Percentiles rank a stretch among this genome's conserved stretches.
Conservation (phyloP, 805 yeast species). For the Starmera caribaea region DNA sequence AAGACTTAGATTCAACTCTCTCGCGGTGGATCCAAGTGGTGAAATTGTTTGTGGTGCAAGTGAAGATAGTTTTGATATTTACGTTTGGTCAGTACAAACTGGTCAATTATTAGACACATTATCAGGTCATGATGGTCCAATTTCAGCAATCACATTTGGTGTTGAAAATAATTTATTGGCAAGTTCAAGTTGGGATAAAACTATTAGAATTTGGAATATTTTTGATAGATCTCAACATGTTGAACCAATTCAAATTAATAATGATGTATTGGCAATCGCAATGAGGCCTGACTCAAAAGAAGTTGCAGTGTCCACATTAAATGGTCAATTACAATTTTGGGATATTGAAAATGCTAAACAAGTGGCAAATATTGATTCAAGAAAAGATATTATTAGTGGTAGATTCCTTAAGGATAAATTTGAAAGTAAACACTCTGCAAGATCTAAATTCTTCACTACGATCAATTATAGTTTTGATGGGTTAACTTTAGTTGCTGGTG, state of each 20-base stretch:
- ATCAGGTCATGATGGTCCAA: slow-evolving; percentile 94
- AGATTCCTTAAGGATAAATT: slow-evolving; percentile 78
- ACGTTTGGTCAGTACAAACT: slow-evolving; percentile 96
- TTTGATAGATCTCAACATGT: slow-evolving; percentile 80
- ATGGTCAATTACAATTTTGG: slow-evolving; percentile 80
- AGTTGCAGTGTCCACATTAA: slow-evolving; percentile 79
- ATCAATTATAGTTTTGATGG: slow-evolving; percentile 89
- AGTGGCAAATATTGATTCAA: slow-evolving; percentile 74
- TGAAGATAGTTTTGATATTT: slow-evolving; percentile 78
- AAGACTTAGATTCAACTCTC: slow-evolving; percentile 74
- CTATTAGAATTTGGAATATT: slow-evolving; percentile 87
- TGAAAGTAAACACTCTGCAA: slow-evolving; percentile 64
- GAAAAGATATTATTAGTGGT: slow-evolving; percentile 80
- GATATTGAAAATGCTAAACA: slow-evolving; percentile 78
- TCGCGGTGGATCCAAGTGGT: slow-evolving; percentile 96
- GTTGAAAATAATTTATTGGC: slow-evolving; percentile 68
- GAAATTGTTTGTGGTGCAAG: slow-evolving; percentile 96
- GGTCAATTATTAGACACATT: slow-evolving; percentile 81
- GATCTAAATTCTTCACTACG: slow-evolving; percentile 78
- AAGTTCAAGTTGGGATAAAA: slow-evolving; percentile 94
- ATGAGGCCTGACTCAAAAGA: slow-evolving; percentile 92
- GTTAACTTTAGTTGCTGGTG: slow-evolving; percentile 78
- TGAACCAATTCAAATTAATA: slow-evolving; percentile 79
- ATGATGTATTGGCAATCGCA: slow-evolving; percentile 76
- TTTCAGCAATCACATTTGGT: slow-evolving; percentile 81